Evolutionary conservation across 257 asterid genomes (phyloP).

Genomic region (Anisodus tanguticus): DNA sequence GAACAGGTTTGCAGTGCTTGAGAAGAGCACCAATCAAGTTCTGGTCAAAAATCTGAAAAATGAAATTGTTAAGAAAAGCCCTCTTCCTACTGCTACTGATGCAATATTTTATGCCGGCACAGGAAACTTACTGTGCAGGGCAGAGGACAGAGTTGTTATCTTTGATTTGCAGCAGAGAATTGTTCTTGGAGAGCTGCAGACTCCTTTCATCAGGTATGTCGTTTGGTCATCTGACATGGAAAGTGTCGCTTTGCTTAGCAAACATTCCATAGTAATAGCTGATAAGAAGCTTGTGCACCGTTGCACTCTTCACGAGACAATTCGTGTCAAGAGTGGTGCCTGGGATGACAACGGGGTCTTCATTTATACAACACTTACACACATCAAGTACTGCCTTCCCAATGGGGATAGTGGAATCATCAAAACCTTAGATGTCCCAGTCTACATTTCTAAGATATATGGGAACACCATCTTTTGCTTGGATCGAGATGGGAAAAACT

Average conservation of each 20-base stretch:
- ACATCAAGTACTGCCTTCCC: constrained; percentile 96
- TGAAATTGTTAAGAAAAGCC: constrained; percentile 73
- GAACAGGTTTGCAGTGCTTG: constrained; percentile 94
- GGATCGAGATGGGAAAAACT: constrained; percentile 94
- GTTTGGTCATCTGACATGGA: constrained; percentile 98
- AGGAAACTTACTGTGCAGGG: constrained; percentile 89
- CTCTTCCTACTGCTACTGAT: constrained; percentile 79
- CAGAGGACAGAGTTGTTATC: constrained; percentile 91
- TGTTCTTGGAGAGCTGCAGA: constrained; percentile 83
- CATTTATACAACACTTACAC: constrained; percentile 87
- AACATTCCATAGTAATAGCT: constrained; percentile 94
- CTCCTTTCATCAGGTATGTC: constrained; percentile 81
- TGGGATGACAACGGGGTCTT: constrained; percentile 99
- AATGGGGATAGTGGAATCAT: constrained; percentile 97
- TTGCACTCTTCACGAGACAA: constrained; percentile 97
- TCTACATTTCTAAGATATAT: constrained; percentile 81
- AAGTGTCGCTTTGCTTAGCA: constrained; percentile 91
- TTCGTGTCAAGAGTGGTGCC: constrained; percentile 98
- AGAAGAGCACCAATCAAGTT: constrained; percentile 80
- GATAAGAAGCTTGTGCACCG: constrained; percentile 91
- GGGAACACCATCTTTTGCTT: constrained; percentile 92
- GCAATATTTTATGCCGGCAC: constrained; percentile 97
- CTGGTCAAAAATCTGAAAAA: constrained; percentile 79
- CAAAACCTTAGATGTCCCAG: constrained; percentile 89
- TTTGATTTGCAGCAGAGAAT: constrained; percentile 92